phyloP scores from a whole-genome alignment of 768 basidiomycete species.

The Nevesoporus exiguus region DNA sequence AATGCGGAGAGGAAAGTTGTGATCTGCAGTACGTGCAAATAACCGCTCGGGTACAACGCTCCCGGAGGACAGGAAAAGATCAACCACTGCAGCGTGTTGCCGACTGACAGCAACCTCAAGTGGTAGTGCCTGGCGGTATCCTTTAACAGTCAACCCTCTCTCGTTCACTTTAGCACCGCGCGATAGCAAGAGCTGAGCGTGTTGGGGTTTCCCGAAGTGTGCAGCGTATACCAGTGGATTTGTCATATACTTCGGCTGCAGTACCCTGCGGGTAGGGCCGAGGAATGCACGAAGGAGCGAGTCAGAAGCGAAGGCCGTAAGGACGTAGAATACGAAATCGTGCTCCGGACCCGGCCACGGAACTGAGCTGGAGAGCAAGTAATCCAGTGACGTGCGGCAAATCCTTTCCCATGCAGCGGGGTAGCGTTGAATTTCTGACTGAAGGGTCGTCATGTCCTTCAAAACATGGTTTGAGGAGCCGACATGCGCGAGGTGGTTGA shows the following conservation, averaged over 20 bases:
- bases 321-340: constrained; percentile 10
- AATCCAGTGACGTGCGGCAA: background rate
- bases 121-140: background rate
- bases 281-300: constrained; percentile 5
- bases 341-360: constrained; percentile 1
- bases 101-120: constrained; percentile 8
- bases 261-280: background rate
- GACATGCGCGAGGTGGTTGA: constrained; percentile 7
- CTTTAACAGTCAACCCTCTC: constrained; percentile 2
- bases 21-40: background rate
- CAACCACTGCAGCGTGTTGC: background rate
- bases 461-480: background rate
- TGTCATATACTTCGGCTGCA: background rate
- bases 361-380: background rate
- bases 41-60: constrained; percentile 2
- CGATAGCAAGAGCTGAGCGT: background rate
- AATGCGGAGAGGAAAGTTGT: constrained; percentile 3
- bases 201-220: constrained; percentile 3
- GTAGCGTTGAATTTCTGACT: background rate
- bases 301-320: background rate
- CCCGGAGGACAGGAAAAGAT: background rate
- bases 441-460: constrained; percentile 1
- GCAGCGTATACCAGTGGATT: constrained; percentile 14
- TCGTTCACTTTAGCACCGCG: constrained; percentile 3
- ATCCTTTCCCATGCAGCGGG: constrained; percentile 1